Evolutionary conservation across 371 early-diverging fungal genomes (phyloP).

Genomic region (Mortierella sp.): DNA sequence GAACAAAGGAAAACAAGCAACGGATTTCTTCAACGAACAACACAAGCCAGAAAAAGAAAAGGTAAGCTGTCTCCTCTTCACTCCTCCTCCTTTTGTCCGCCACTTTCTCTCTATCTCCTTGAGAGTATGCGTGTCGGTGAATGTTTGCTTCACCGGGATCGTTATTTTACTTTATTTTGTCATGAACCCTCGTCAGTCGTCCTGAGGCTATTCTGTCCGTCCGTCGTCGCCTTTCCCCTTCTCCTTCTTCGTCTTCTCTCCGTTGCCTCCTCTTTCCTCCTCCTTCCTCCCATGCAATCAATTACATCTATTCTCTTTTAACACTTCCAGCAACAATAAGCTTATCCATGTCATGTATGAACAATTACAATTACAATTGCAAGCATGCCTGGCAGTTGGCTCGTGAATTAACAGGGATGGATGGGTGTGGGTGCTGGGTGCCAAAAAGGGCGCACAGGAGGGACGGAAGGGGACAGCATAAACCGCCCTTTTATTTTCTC

Average conservation of each 20-base stretch:
- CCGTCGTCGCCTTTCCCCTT: not conserved
- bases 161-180: not conserved
- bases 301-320: too few species aligned
- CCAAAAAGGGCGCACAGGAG: not conserved
- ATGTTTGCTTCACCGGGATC: constrained; percentile 4
- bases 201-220: not conserved
- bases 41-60: not conserved
- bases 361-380: not conserved
- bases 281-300: not conserved
- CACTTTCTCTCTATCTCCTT: not conserved
- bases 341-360: not conserved
- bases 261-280: not conserved
- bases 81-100: not conserved
- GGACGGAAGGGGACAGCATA: not conserved
- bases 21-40: not conserved
- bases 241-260: not conserved
- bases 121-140: not conserved
- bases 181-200: not conserved
- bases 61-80: constrained; percentile 12
- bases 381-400: not conserved
- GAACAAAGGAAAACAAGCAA: not conserved
- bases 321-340: not conserved
- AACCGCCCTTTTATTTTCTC: constrained; percentile 1
- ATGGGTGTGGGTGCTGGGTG: not conserved
- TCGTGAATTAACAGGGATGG: not conserved